These are phyloP conservation scores for Ascosphaera acerosa DNA, from an alignment of 2,329 filamentous ascomycete species.

Conservation along the genomic window DNA sequence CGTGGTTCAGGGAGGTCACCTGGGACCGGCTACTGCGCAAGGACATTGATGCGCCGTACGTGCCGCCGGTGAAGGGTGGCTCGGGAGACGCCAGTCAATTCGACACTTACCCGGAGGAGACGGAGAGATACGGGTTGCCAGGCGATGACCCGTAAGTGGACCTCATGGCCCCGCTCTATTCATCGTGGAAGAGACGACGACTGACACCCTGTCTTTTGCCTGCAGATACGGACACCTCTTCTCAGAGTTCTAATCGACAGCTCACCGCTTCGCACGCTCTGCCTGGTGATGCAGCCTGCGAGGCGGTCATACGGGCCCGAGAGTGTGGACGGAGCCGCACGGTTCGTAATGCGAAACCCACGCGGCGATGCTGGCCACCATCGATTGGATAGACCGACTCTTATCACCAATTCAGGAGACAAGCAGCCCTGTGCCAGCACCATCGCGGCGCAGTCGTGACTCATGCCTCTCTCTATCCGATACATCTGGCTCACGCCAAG, in stretches of 20 bases:
- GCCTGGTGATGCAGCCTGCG: no score
- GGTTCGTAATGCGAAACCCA: no score
- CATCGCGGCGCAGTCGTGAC: no score
- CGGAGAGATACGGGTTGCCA: slow-evolving; percentile 59
- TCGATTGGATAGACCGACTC: no score
- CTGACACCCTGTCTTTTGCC: slow-evolving; percentile 1
- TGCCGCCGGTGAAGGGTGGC: slow-evolving; percentile 80
- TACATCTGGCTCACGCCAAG: no score
- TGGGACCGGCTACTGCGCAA: slow-evolving; percentile 89
- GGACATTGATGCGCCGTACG: slow-evolving; percentile 95
- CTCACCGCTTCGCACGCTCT: no score
- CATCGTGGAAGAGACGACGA: not conserved
- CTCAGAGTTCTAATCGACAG: slow-evolving; percentile 50
- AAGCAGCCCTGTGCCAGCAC: no score
- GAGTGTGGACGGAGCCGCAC: no score
- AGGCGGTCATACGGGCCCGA: no score
- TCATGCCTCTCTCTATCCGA: no score
- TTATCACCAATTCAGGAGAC: no score
- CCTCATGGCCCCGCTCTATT: not conserved
- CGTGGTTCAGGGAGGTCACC: slow-evolving; percentile 93
- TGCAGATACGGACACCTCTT: slow-evolving; percentile 48
- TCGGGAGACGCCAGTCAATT: slow-evolving; percentile 93
- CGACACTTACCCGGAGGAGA: slow-evolving; percentile 93
- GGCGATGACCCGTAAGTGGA: slow-evolving; percentile 64
- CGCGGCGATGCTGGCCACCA: no score